Evolutionary conservation across 2,329 filamentous ascomycete species (phyloP).

Genomic region (Coleophoma cylindrospora): DNA sequence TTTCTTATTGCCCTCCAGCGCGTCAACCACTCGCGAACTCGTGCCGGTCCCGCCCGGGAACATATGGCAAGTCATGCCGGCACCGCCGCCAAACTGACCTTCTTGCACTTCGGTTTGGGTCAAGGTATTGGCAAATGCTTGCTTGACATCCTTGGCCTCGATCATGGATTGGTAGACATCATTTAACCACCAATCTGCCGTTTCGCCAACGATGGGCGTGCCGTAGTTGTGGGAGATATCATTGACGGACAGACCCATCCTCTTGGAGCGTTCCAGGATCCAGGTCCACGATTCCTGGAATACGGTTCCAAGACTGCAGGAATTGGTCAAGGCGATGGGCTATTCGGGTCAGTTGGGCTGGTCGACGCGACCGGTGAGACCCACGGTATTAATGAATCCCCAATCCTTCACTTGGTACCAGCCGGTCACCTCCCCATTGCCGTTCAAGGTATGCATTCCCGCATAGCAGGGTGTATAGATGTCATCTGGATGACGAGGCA

Average conservation of each 20-base stretch:
- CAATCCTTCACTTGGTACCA: conserved; percentile 23
- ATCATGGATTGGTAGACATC: conserved; percentile 51
- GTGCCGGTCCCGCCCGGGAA: conserved; percentile 66
- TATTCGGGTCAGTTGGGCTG: background rate
- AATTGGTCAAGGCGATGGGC: conserved; percentile 31
- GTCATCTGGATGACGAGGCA: conserved; percentile 20
- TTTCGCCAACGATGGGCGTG: conserved; percentile 54
- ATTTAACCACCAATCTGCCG: conserved; percentile 57
- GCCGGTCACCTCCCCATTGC: conserved; percentile 24
- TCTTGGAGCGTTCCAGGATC: conserved; percentile 12
- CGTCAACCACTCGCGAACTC: conserved; percentile 50
- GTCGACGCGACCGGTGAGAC: background rate
- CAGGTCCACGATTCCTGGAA: conserved; percentile 24
- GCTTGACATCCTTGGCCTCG: conserved; percentile 45
- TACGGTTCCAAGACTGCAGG: conserved; percentile 29
- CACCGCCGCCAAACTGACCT: conserved; percentile 62
- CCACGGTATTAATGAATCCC: conserved; percentile 23
- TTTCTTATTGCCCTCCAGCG: conserved; percentile 31
- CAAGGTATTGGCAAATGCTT: conserved; percentile 46
- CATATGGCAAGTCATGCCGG: conserved; percentile 61
- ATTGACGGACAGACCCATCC: conserved; percentile 10
- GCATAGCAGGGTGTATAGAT: conserved; percentile 24
- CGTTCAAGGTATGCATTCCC: conserved; percentile 22
- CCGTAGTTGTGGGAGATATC: conserved; percentile 24
- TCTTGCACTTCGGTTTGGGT: conserved; percentile 46